Evolutionary conservation across 2,329 filamentous ascomycete species (phyloP).

Genomic region (Alternaria incomplexa): DNA sequence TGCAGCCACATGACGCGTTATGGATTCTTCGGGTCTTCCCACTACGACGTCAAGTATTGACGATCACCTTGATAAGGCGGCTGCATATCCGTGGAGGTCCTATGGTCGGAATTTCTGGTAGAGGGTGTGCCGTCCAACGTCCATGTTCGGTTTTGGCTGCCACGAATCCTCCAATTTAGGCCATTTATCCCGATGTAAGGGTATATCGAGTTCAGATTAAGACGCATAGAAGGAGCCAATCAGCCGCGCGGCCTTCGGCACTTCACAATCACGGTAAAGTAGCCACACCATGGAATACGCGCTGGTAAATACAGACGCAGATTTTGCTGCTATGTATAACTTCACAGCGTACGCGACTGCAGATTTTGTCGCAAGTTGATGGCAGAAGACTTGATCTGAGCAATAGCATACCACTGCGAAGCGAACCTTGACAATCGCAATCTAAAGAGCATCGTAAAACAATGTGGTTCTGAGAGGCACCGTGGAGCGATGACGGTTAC

Average conservation of each 20-base stretch:
- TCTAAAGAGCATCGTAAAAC: slow-evolving; percentile 2
- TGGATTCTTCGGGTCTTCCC: background rate
- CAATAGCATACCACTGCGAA: slow-evolving; percentile 10
- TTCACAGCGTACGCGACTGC: background rate
- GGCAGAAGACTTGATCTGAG: background rate
- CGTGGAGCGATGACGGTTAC: slow-evolving; percentile 6
- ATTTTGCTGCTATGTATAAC: slow-evolving; percentile 23
- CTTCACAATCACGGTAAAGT: slow-evolving; percentile 30
- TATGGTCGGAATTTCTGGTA: background rate
- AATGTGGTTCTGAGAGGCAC: slow-evolving; percentile 13
- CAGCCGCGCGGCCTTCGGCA: slow-evolving; percentile 5
- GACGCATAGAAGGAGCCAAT: slow-evolving; percentile 22
- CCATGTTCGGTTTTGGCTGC: background rate
- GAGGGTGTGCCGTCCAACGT: background rate
- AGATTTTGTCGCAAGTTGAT: slow-evolving; percentile 10
- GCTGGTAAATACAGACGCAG: slow-evolving; percentile 10
- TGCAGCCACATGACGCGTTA: slow-evolving; percentile 15
- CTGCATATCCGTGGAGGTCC: background rate
- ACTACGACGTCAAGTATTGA: background rate
- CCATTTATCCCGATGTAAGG: slow-evolving; percentile 11
- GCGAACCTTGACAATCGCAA: slow-evolving; percentile 18
- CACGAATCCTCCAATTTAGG: slow-evolving; percentile 11
- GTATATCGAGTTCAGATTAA: slow-evolving; percentile 33
- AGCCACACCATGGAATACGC: slow-evolving; percentile 4
- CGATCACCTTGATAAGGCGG: background rate